Percentiles rank a stretch among this genome's conserved stretches.
Conservation (phyloP, 1,284 basidiomycete species). For the Ustilago vetiveriae region DNA sequence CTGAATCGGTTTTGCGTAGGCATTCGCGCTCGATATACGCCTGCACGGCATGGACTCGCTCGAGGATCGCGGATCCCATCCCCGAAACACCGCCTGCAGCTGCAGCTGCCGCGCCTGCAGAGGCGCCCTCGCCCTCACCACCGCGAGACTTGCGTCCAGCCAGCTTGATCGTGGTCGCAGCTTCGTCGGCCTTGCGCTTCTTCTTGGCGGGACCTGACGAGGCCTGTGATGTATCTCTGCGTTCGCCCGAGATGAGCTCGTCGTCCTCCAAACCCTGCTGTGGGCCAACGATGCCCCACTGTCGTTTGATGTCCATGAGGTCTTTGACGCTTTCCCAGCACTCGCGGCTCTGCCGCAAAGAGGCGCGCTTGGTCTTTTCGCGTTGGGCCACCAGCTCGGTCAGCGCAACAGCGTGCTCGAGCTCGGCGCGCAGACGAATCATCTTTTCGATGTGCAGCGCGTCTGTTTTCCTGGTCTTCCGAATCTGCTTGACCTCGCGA, state of each 20-base stretch:
- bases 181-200: conserved; percentile 62
- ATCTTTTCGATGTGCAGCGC: conserved; percentile 65
- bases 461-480: conserved; percentile 80
- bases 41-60: conserved; percentile 62
- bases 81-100: conserved; percentile 65
- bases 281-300: conserved; percentile 59
- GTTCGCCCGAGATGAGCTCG: conserved; percentile 59
- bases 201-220: conserved; percentile 54
- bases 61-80: conserved; percentile 69
- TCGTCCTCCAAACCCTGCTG: conserved; percentile 60
- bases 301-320: conserved; percentile 59
- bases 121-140: conserved; percentile 37
- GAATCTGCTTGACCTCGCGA: conserved; percentile 89
- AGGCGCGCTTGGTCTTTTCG: conserved; percentile 60
- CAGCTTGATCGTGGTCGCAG: conserved; percentile 47
- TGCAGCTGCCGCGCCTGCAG: conserved; percentile 26
- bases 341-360: conserved; percentile 44
- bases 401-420: conserved; percentile 55
- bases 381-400: conserved; percentile 60
- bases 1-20: conserved; percentile 52
- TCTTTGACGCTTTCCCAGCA: conserved; percentile 58
- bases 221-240: conserved; percentile 44
- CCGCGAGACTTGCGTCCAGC: conserved; percentile 49
- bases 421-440: conserved; percentile 60
- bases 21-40: conserved; percentile 65